phyloP scores from a whole-genome alignment of 2,329 filamentous ascomycete species.

The Diaporthe ampelina region DNA sequence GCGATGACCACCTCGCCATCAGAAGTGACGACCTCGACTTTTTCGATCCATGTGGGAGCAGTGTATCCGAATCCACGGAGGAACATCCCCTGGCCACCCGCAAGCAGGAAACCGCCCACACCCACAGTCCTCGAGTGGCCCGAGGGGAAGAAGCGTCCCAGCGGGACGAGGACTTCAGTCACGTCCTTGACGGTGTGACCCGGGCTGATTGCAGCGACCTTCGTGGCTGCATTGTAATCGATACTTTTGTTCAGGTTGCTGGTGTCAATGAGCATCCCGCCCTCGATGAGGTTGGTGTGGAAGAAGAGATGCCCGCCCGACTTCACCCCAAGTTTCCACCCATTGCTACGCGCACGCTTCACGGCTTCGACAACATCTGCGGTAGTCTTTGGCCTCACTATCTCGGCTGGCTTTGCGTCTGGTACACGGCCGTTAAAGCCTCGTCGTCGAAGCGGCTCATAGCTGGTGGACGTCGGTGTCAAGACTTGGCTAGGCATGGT shows the following conservation, averaged over 20 bases:
- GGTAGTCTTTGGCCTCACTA: not conserved
- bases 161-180: not conserved
- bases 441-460: not conserved
- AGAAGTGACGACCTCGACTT: not conserved
- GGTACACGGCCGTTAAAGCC: conserved; percentile 3
- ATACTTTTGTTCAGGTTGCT: not conserved
- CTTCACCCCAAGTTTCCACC: not conserved
- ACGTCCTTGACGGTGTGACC: not conserved
- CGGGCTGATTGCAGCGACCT: not conserved
- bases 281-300: not conserved
- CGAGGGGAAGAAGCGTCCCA: not conserved
- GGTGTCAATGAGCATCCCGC: conserved; percentile 9
- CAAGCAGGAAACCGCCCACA: not conserved
- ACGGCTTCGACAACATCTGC: not conserved
- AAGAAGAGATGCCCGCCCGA: conserved; percentile 7
- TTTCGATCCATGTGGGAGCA: not conserved
- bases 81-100: not conserved
- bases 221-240: not conserved
- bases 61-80: not conserved
- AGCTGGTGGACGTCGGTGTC: not conserved
- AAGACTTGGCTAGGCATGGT: not conserved
- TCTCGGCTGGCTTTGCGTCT: not conserved
- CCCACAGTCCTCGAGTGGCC: not conserved
- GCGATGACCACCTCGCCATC: not conserved
- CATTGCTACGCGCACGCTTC: not conserved